Base-by-base conservation (phyloP, 306 rosid genomes). In the Gleditsia sinensis region DNA sequence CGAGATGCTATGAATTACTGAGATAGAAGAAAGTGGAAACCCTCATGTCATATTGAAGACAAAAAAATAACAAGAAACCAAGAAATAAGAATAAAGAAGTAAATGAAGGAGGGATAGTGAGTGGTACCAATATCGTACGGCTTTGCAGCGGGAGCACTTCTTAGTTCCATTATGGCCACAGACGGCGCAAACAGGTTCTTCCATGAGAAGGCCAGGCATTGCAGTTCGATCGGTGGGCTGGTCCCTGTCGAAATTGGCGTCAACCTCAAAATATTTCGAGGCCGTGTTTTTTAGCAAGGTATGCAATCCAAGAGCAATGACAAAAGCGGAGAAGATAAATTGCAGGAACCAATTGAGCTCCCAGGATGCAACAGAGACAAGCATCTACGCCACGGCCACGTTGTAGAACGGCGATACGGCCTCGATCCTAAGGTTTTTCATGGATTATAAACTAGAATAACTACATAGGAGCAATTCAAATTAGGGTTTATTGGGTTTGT, bases 321-420 rank as follows among this genome's bases (percentile, higher is more conserved):
- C 20, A 49, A 92, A 82, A 5, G 74, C 32, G 0, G 92, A 76
- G 32, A 88, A 40, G 7, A 92, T 78, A 24, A 83, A 74, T 59
- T 90, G 87, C 6, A 92, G 82, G 75, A 89, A 86, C 94, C 92
- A 85, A 77, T 85, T 86, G 50, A 86, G 90, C 88, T 92, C 96
- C 86, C 85, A 82, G 28, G 78, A 65, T 30, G 71, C 87, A 71
- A 85, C 93, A 27, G 81, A 82, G 89, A 80, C 85, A 82, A 83
- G 96, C 97, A 89, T 91, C 88, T 91, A 91, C 80, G 81, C 83
- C 69, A 30, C 50, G 64, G 66, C 88, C 24, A 42, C 72, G 69
- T 71, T 68, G 80, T 66, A 80, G 61, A 69, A 34, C 83, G 40
- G 46, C 56, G 48, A 77, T 82, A 67, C 63, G 72, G 67, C 80